Evolutionary conservation across 257 asterid species (phyloP), one percentile per base, ranked within the genome.

Genomic region (Ligustrum vulgare): DNA sequence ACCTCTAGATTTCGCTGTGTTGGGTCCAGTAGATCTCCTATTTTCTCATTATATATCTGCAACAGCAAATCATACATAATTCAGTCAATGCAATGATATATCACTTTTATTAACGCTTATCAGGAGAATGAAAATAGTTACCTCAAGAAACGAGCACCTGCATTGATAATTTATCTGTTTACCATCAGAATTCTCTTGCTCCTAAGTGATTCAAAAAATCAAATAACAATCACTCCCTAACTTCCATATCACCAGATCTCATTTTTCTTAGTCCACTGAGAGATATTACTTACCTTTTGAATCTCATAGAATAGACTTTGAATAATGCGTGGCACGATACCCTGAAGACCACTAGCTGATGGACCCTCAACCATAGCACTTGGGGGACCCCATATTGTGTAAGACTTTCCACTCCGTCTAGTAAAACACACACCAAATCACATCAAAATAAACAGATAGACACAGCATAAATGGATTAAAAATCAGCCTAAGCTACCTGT

Each of bases 71-170:
- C 58, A 62, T 69, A 22, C 28, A 31, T 75, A 51, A 49, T 76
- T 4, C 34, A 60, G 22, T 51, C 54, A 66, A 66, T 31, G 58
- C 65, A 72, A 2, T 16, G 20, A 47, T 76, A 49, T 28, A 49
- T 65, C 49, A 66, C 70, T 20, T 47, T 8, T 5, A 16, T 37
- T 16, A 22, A 60, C 7, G 35, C 15, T 43, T 41, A 3, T 58
- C 33, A 28, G 54, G 70, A 49, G 43, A 25, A 60, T 60, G 35
- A 60, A 60, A 39, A 33, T 51, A 23, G 76, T 75, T 81, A 91
- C 99, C 98, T 95, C 99, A 23, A 95, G 94, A 76, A 95, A 95
- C 5, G 99, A 93, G 89, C 99, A 95, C 31, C 99, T 93, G 72
- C 96, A 95, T 77, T 95, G 99, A 80, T 89, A 90, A 84, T 87